Evolutionary conservation across 192 early-diverging fungal species (phyloP).

Genomic region (Pilaira anomala): DNA sequence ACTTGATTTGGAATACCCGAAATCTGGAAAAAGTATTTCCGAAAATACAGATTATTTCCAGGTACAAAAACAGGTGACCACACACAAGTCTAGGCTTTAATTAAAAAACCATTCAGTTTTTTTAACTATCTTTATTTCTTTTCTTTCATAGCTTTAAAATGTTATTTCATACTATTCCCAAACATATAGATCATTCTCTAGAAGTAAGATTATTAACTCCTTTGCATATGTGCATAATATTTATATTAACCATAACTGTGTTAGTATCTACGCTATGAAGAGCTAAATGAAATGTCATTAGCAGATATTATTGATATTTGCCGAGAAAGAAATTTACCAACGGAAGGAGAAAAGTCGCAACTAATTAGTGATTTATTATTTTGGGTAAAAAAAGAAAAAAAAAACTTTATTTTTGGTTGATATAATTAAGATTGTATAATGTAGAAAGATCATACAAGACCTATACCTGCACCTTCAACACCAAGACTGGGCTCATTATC

Average conservation of each 20-base stretch:
- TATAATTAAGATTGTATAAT: no score
- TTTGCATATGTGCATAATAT: no score
- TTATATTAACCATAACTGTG: no score
- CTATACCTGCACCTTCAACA: constrained; percentile 64
- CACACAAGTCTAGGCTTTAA: no score
- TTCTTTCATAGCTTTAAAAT: constrained; percentile 12
- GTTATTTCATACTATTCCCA: constrained; percentile 52
- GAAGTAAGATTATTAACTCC: no score
- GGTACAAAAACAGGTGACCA: no score
- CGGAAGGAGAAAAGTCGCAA: constrained; percentile 60
- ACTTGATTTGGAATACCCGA: neutral
- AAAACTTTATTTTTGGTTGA: neutral
- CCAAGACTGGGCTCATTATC: constrained; percentile 48
- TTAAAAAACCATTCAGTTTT: neutral
- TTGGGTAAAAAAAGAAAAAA: constrained; percentile 49
- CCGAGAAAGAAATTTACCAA: constrained; percentile 66
- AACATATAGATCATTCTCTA: constrained; percentile 56
- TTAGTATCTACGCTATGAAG: constrained; percentile 47
- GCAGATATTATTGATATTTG: constrained; percentile 71
- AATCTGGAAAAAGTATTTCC: no score
- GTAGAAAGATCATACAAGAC: constrained; percentile 61
- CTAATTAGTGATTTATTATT: constrained; percentile 59
- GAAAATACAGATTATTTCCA: no score
- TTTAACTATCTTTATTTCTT: neutral
- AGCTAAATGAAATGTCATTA: constrained; percentile 60